Conservation (phyloP, 257 asterid species). For the Forsythia suspensa region DNA sequence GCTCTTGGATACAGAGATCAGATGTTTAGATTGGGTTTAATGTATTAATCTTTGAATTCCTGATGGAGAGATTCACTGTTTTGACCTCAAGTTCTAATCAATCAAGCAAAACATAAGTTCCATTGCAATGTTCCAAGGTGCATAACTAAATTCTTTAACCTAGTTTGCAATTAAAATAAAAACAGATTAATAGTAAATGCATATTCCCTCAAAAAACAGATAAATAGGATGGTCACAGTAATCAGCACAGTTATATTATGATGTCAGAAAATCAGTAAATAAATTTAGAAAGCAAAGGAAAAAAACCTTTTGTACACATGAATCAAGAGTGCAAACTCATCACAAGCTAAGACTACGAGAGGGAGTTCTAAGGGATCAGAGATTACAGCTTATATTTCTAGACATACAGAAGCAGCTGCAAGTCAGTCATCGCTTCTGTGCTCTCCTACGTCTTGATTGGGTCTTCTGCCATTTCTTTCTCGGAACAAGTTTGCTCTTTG, state of each 20-base stretch:
- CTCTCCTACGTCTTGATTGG: conserved; percentile 81
- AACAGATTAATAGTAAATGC: neutral
- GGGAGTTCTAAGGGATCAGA: conserved; percentile 3
- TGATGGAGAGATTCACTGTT: neutral
- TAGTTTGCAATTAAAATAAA: too few species aligned
- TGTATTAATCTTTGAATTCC: neutral
- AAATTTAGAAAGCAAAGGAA: neutral
- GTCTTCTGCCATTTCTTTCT: conserved; percentile 87
- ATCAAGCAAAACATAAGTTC: neutral
- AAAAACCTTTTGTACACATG: neutral
- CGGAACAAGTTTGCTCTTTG: conserved; percentile 74
- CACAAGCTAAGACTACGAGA: neutral
- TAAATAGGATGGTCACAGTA: neutral
- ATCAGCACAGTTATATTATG: neutral
- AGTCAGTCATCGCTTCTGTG: conserved; percentile 56
- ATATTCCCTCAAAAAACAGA: neutral
- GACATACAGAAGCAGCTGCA: neutral
- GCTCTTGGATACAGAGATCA: neutral
- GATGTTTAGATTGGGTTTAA: neutral
- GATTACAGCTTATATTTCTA: conserved; percentile 5
- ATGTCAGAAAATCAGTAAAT: neutral
- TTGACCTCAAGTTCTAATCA: neutral
- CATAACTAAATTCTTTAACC: too few species aligned
- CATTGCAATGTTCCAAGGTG: too few species aligned
- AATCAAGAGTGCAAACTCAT: conserved; percentile 7